Evolutionary conservation across 768 basidiomycete genomes (phyloP).

Genomic region (Russula earlei): DNA sequence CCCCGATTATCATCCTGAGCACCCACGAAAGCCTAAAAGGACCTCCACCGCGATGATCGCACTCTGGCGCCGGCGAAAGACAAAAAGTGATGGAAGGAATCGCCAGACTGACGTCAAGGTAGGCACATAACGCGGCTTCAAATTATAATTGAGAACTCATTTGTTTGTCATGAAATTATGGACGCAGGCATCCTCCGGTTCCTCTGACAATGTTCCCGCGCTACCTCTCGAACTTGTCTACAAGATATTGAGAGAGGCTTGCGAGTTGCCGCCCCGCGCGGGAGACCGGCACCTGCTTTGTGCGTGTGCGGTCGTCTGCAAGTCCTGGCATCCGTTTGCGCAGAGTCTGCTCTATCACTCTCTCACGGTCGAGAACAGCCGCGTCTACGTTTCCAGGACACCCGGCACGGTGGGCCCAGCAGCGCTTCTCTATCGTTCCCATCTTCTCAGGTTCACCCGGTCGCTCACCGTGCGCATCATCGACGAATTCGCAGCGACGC

Average conservation of each 20-base stretch:
- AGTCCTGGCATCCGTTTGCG: conserved; percentile 8
- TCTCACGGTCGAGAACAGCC: conserved; percentile 8
- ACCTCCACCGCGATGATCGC: background rate
- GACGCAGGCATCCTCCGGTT: background rate
- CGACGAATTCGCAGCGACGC: background rate
- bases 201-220: background rate
- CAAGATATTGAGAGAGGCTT: conserved; percentile 3
- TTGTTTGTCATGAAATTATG: background rate
- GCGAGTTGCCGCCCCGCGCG: background rate
- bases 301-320: conserved; percentile 11
- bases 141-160: too few relatives aligned
- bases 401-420: conserved; percentile 8
- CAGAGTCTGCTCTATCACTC: conserved; percentile 6
- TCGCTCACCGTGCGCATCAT: conserved; percentile 7
- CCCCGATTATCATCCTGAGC: background rate
- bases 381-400: background rate
- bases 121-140: background rate
- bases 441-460: background rate
- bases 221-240: conserved; percentile 10
- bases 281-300: background rate
- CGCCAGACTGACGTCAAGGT: background rate
- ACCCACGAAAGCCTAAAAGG: background rate
- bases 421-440: background rate
- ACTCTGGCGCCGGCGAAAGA: background rate
- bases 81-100: background rate